Base-by-base conservation (phyloP, 2,329 filamentous ascomycete genomes). In the Dryadomyces quercus-mongolicae region DNA sequence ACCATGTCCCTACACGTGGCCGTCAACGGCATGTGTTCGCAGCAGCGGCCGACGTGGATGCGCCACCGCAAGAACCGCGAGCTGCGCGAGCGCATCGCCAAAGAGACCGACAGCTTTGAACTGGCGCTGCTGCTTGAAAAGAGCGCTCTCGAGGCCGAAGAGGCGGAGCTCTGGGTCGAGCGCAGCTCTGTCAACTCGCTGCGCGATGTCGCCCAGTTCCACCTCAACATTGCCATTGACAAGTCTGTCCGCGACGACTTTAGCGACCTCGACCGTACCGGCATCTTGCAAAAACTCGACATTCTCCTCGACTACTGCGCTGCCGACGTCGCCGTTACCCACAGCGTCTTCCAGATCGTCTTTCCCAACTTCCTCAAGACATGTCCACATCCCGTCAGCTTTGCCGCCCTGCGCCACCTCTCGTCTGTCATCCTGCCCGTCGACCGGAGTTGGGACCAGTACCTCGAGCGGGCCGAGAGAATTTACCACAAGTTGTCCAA, bases 1-100 rank as follows among this genome's bases (percentile, higher is more conserved):
- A 98, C 93, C 34, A 98, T 98, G 93, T 97, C 92, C 1, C 73
- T 98, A 20, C 93, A 98, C 66, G 92, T 95, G 8, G 94, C 94
- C 2, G 92, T 95, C 22, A 98, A 98, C 65, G 93, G 93, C 58
- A 98, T 98, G 93, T 98, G 93, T 69, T 97, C 93, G 21, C 85
- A 87, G 60, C 93, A 98, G 68, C 81, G 93, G 51, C 93, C 94
- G 9, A 95, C 88, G 0, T 98, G 93, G 93, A 90, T 96, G 84
- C 94, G 88, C 67, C 88, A 95, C 68, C 87, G 89, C 66, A 98
- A 98, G 71, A 89, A 85, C 60, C 79, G 85, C 55, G 92, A 97
- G 64, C 64, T 92, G 48, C 77, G 88, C 51, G 91, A 96, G 58
- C 86, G 85, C 63, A 82, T 92, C 49, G 80, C 86, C 5, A 83